These are phyloP conservation scores for Crithidia acanthocephali DNA, from an alignment of 208 protist genomes.

Conservation along the genomic window DNA sequence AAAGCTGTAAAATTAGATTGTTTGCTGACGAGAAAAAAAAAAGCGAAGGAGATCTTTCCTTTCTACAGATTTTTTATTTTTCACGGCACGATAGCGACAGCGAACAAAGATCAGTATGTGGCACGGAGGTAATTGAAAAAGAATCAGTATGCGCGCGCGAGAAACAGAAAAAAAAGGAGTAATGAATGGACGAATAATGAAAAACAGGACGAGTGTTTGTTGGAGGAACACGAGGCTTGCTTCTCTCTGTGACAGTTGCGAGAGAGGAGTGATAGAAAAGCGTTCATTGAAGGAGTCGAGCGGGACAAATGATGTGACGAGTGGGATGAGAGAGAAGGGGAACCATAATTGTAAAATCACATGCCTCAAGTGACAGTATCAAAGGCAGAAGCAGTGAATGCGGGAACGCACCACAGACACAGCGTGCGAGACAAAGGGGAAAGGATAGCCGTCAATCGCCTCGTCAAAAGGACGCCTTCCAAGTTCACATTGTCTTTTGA, in stretches of 20 bases:
- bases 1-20: too few relatives aligned
- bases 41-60: neutral
- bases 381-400: too few relatives aligned
- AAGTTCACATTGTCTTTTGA: too few relatives aligned
- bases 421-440: too few relatives aligned
- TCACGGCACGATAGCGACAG: neutral
- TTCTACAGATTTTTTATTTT: neutral
- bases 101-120: neutral
- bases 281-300: neutral
- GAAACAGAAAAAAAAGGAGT: slow-evolving; percentile 4
- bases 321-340: too few relatives aligned
- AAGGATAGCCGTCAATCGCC: too few relatives aligned
- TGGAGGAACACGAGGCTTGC: neutral
- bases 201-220: slow-evolving; percentile 7
- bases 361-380: too few relatives aligned
- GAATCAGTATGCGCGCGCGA: neutral
- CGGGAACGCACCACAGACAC: too few relatives aligned
- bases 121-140: neutral
- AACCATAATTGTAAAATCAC: too few relatives aligned
- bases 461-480: too few relatives aligned
- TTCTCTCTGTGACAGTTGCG: neutral
- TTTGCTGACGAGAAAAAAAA: neutral
- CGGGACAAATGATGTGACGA: too few relatives aligned
- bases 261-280: neutral
- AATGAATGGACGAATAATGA: slow-evolving; percentile 19